Evolutionary conservation across 768 basidiomycete species (phyloP).

Genomic region (Kwoniella mangroviensis): DNA sequence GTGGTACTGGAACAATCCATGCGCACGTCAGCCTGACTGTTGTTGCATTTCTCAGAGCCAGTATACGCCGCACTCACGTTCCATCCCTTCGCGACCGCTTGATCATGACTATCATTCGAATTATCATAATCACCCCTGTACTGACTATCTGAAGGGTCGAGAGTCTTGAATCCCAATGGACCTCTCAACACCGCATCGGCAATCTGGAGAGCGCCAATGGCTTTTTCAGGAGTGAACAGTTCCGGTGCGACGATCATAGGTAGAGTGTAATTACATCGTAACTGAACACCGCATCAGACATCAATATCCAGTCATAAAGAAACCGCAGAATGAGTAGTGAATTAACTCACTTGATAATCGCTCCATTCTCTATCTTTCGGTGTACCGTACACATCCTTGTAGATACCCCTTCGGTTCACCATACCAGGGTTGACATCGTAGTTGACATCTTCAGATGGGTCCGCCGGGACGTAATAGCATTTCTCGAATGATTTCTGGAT

Average conservation of each 20-base stretch:
- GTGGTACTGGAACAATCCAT: slow-evolving; percentile 44
- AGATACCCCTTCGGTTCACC: slow-evolving; percentile 89
- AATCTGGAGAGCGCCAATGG: slow-evolving; percentile 76
- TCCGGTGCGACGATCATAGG: slow-evolving; percentile 98
- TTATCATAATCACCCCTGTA: slow-evolving; percentile 94
- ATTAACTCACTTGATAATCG: slow-evolving; percentile 88
- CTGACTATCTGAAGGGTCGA: slow-evolving; percentile 83
- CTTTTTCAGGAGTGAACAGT: slow-evolving; percentile 80
- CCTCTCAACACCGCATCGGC: slow-evolving; percentile 79
- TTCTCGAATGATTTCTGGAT: slow-evolving; percentile 86
- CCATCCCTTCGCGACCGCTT: slow-evolving; percentile 83
- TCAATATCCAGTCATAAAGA: no score
- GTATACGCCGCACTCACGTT: slow-evolving; percentile 78
- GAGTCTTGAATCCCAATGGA: slow-evolving; percentile 94
- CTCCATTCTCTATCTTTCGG: slow-evolving; percentile 88
- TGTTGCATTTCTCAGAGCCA: not conserved
- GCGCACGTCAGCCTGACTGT: not conserved
- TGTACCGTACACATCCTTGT: slow-evolving; percentile 96
- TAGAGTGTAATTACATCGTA: slow-evolving; percentile 89
- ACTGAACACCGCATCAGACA: slow-evolving; percentile 40
- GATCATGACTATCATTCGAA: slow-evolving; percentile 84
- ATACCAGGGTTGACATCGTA: slow-evolving; percentile 73
- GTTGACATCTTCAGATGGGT: slow-evolving; percentile 70
- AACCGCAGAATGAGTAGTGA: no score
- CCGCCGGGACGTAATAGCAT: slow-evolving; percentile 87